Percentiles rank a stretch among this genome's conserved stretches.
Conservation (phyloP, 768 basidiomycete genomes). For the Boletellus emodensis region DNA sequence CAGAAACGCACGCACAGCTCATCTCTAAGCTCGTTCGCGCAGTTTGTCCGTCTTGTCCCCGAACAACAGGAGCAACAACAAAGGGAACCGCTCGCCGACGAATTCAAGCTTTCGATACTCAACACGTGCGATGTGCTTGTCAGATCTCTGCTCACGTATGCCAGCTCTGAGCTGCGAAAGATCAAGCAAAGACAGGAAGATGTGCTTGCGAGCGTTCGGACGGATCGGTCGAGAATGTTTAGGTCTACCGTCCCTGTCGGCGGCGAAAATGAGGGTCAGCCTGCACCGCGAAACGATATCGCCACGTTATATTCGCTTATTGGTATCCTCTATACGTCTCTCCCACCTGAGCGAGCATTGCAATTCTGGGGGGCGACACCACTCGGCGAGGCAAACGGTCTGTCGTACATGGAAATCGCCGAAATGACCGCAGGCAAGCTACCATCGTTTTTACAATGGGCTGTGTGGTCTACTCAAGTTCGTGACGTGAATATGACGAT, state of each 20-base stretch:
- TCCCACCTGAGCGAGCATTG: conserved; percentile 71
- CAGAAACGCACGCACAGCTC: conserved; percentile 35
- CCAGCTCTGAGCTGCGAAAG: conserved; percentile 77
- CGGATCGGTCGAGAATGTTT: conserved; percentile 54
- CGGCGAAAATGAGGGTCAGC: conserved; percentile 39
- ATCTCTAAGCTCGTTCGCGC: conserved; percentile 37
- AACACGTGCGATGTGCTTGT: conserved; percentile 67
- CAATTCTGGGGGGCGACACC: conserved; percentile 82
- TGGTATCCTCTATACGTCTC: conserved; percentile 70
- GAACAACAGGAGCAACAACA: conserved; percentile 37
- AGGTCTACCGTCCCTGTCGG: conserved; percentile 43
- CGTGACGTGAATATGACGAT: conserved; percentile 70
- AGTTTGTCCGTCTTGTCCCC: conserved; percentile 33
- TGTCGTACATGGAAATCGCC: conserved; percentile 53
- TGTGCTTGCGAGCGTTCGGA: conserved; percentile 61
- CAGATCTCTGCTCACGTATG: conserved; percentile 66
- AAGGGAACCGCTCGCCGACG: conserved; percentile 39
- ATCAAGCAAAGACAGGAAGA: conserved; percentile 92
- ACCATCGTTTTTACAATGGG: conserved; percentile 84
- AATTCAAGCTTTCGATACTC: conserved; percentile 52
- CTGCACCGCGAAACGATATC: conserved; percentile 73
- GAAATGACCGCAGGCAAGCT: conserved; percentile 64
- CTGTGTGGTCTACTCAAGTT: conserved; percentile 77
- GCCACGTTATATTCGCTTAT: conserved; percentile 82
- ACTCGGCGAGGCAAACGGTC: conserved; percentile 35